These are phyloP conservation scores for Penicillium olsonii DNA, from an alignment of 2,329 filamentous ascomycete species.

Conservation along the genomic window DNA sequence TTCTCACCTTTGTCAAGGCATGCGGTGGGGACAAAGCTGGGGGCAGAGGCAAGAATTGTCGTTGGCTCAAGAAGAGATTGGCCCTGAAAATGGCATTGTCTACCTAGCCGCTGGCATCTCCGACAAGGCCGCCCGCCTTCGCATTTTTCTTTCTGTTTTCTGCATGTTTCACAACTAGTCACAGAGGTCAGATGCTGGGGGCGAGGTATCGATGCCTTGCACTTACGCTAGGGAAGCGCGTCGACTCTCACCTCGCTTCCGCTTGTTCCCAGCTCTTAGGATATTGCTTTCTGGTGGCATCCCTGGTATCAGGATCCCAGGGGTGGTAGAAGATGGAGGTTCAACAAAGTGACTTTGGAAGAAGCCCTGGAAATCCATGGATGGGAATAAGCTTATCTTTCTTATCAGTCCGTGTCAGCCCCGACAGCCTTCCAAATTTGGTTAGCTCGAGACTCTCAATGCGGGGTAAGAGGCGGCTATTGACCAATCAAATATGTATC, in stretches of 20 bases:
- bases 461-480: neutral
- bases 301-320: too few relatives aligned
- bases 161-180: slow-evolving; percentile 54
- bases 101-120: slow-evolving; percentile 52
- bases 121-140: slow-evolving; percentile 57
- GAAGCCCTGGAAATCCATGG: too few relatives aligned
- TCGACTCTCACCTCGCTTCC: slow-evolving; percentile 14
- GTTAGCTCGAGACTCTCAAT: too few relatives aligned
- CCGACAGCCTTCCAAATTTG: too few relatives aligned
- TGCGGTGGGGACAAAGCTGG: neutral
- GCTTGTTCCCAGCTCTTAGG: slow-evolving; percentile 1
- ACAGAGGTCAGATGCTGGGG: neutral
- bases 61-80: slow-evolving; percentile 32
- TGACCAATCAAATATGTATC: too few relatives aligned
- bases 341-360: neutral
- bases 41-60: slow-evolving; percentile 6
- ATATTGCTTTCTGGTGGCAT: neutral
- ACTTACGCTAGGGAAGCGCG: slow-evolving; percentile 19
- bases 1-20: neutral
- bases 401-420: too few relatives aligned
- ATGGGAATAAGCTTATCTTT: neutral
- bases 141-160: slow-evolving; percentile 58
- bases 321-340: neutral
- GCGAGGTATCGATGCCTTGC: neutral
- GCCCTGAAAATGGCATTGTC: slow-evolving; percentile 50